Evolutionary conservation across 139 green algal genomes (phyloP).

Genomic region (Chlamydomonas asymmetrica): DNA sequence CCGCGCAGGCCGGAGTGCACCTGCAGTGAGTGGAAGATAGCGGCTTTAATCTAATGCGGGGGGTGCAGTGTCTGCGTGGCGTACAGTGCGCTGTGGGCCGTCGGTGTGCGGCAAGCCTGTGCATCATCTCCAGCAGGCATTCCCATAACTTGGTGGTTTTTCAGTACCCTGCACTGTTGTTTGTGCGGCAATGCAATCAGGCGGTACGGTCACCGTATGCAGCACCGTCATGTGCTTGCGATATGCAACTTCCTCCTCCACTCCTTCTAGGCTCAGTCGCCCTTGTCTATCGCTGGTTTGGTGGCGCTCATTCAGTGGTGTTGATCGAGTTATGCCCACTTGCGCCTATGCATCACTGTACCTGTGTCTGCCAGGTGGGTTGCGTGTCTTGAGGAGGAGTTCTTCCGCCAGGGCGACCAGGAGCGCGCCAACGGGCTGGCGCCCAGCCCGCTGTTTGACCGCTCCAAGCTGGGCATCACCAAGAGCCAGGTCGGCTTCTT

Average conservation of each 20-base stretch:
- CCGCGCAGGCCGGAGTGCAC: too few species aligned
- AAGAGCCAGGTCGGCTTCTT: slow-evolving; percentile 57
- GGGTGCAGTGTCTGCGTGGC: too few species aligned
- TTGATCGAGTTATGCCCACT: slow-evolving; percentile 1
- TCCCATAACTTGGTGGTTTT: too few species aligned
- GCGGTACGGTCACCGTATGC: too few species aligned
- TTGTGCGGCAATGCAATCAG: neutral
- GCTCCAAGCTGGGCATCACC: slow-evolving; percentile 55
- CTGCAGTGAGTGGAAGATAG: neutral
- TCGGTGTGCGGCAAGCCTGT: neutral
- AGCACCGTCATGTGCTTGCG: neutral
- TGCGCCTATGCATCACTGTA: slow-evolving; percentile 21
- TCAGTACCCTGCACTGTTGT: too few species aligned
- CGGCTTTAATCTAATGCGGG: too few species aligned
- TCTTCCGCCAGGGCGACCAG: slow-evolving; percentile 56
- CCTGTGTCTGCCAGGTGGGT: slow-evolving; percentile 56
- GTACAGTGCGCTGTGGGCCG: too few species aligned
- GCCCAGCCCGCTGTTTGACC: slow-evolving; percentile 56
- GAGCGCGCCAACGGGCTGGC: slow-evolving; percentile 40
- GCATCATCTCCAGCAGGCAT: neutral
- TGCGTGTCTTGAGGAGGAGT: slow-evolving; percentile 56
- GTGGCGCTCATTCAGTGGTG: neutral
- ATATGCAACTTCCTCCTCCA: neutral
- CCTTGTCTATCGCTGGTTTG: neutral
- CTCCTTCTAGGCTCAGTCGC: neutral